These are phyloP conservation scores for Taiwanofungus camphoratus DNA, from an alignment of 1,284 basidiomycete genomes.

Conservation along the genomic window DNA sequence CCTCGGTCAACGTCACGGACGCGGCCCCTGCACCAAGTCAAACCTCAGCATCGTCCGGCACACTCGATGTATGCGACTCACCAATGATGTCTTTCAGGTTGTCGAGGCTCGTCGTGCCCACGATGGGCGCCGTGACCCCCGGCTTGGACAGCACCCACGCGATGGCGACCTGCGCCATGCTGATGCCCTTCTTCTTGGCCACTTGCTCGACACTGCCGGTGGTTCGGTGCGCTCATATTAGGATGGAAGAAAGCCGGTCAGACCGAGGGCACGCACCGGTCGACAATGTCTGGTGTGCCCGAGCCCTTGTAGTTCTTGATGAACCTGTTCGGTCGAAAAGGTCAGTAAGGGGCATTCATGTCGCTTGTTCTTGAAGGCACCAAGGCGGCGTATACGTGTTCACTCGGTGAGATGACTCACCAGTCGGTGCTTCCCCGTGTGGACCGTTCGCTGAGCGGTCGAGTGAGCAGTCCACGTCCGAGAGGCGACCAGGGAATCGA, in stretches of 20 bases:
- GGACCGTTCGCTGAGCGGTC: slow-evolving; percentile 26
- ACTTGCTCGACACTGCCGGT: slow-evolving; percentile 34
- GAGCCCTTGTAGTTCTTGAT: slow-evolving; percentile 16
- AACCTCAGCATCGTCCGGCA: background rate
- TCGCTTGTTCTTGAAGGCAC: background rate
- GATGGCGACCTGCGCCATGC: slow-evolving; percentile 34
- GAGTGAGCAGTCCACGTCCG: slow-evolving; percentile 31
- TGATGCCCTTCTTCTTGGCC: slow-evolving; percentile 31
- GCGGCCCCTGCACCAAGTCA: slow-evolving; percentile 3
- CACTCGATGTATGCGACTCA: slow-evolving; percentile 17
- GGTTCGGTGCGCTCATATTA: background rate
- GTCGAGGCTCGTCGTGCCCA: slow-evolving; percentile 45
- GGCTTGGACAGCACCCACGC: slow-evolving; percentile 40
- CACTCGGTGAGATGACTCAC: background rate
- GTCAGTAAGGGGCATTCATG: background rate
- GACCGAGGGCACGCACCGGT: slow-evolving; percentile 7
- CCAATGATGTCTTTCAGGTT: slow-evolving; percentile 46
- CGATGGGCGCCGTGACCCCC: slow-evolving; percentile 46
- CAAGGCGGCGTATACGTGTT: background rate
- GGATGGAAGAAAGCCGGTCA: background rate
- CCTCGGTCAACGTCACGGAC: slow-evolving; percentile 26
- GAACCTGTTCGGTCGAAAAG: slow-evolving; percentile 4
- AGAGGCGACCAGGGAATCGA: slow-evolving; percentile 40
- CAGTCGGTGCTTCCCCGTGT: slow-evolving; percentile 22
- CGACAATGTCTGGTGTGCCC: slow-evolving; percentile 11